Conservation (phyloP, 1,284 basidiomycete species). For the Boletus sp. region DNA sequence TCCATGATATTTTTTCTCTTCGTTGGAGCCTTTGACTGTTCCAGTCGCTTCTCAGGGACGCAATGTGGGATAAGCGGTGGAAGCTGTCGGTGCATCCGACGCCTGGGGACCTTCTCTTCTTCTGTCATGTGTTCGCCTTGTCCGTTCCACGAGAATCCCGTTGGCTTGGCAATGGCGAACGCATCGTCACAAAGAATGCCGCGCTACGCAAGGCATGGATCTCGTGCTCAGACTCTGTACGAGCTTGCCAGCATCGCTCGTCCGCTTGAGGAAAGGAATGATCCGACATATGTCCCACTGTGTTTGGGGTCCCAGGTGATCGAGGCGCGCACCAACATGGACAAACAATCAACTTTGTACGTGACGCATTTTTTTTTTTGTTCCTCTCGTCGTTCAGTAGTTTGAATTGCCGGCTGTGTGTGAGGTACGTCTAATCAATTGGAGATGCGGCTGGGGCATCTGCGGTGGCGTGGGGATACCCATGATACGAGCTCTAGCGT, state of each 20-base stretch:
- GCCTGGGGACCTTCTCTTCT: not conserved
- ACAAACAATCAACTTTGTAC: not conserved
- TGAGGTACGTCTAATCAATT: no score
- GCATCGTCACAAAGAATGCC: constrained; percentile 4
- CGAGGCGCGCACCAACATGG: not conserved
- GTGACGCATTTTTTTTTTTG: not conserved
- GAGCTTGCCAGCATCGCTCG: no score
- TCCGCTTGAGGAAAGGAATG: not conserved
- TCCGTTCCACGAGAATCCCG: constrained; percentile 9
- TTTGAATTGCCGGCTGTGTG: not conserved
- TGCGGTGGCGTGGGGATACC: no score
- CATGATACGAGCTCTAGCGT: no score
- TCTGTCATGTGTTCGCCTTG: not conserved
- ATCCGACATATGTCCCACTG: no score
- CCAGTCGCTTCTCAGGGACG: not conserved
- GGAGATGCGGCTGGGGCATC: no score
- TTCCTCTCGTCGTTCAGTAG: not conserved
- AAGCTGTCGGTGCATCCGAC: not conserved
- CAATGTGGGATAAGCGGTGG: not conserved
- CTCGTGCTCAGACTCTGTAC: not conserved
- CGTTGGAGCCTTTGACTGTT: not conserved
- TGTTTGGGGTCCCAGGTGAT: constrained; percentile 1
- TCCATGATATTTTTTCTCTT: constrained; percentile 6
- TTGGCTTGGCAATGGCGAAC: not conserved
- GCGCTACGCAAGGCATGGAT: not conserved